phyloP scores from a whole-genome alignment of 2,329 filamentous ascomycete species.

The Paracorniculantispora psalliotae region DNA sequence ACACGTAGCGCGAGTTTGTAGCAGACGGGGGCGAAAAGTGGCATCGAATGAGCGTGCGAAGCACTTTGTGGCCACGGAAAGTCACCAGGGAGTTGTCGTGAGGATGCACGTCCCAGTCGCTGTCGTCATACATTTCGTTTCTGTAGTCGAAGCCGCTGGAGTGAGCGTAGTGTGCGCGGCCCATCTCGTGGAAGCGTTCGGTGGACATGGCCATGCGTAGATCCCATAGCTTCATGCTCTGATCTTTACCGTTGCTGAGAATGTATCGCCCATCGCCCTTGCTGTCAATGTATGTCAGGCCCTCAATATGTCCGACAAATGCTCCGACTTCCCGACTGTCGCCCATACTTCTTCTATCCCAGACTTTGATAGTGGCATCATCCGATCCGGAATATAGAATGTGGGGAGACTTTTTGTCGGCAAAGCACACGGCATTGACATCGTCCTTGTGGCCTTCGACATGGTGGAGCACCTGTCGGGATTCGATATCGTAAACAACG shows the following conservation, averaged over 20 bases:
- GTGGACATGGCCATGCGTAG: conserved; percentile 81
- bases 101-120: conserved; percentile 54
- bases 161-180: conserved; percentile 49
- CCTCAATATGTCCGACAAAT: conserved; percentile 62
- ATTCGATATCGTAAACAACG: conserved; percentile 89
- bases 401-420: conserved; percentile 81
- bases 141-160: conserved; percentile 69
- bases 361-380: conserved; percentile 89
- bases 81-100: conserved; percentile 93
- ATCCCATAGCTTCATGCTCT: conserved; percentile 97
- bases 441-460: conserved; percentile 78
- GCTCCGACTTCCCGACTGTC: conserved; percentile 67
- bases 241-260: conserved; percentile 90
- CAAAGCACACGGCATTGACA: conserved; percentile 96
- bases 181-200: conserved; percentile 52
- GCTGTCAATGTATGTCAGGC: conserved; percentile 64
- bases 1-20: conserved; percentile 88
- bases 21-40: conserved; percentile 87
- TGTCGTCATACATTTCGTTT: conserved; percentile 58
- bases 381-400: conserved; percentile 95
- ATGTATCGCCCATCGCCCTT: conserved; percentile 75
- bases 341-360: conserved; percentile 90
- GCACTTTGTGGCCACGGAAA: conserved; percentile 83
- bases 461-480: conserved; percentile 65
- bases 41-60: conserved; percentile 87